phyloP scores from a whole-genome alignment of 805 yeast species.

The Dipodascus geniculatus region DNA sequence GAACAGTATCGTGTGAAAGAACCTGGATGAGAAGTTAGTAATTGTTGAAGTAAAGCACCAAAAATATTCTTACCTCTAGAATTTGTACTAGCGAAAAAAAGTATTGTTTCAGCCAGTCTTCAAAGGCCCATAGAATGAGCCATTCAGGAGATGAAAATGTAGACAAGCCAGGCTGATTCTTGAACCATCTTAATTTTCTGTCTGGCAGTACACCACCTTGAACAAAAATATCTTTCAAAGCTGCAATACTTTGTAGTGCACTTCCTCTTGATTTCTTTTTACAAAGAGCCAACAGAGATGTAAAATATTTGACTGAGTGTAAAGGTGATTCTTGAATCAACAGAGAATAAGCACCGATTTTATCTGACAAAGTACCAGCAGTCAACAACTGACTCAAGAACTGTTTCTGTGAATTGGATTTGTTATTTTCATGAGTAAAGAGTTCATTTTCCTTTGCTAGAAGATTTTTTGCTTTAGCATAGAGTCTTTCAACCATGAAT shows the following conservation, averaged over 20 bases:
- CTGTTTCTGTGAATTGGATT: constrained; percentile 69
- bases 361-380: constrained; percentile 90
- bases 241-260: constrained; percentile 79
- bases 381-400: constrained; percentile 80
- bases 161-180: constrained; percentile 49
- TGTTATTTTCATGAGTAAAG: constrained; percentile 63
- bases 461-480: constrained; percentile 52
- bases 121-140: constrained; percentile 70
- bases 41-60: neutral
- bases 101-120: constrained; percentile 70
- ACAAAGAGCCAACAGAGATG: constrained; percentile 64
- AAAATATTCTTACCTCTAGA: constrained; percentile 40
- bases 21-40: neutral
- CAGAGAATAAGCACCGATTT: constrained; percentile 86
- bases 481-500: constrained; percentile 45
- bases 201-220: constrained; percentile 67
- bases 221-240: constrained; percentile 77
- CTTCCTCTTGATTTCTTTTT: constrained; percentile 89
- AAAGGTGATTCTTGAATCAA: constrained; percentile 91
- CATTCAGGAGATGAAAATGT: constrained; percentile 38
- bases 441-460: constrained; percentile 59
- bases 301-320: constrained; percentile 77
- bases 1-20: constrained; percentile 82
- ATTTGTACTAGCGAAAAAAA: constrained; percentile 67
- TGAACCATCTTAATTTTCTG: constrained; percentile 69